Conservation (phyloP, 768 basidiomycete genomes). For the Mycena leptocephala region DNA sequence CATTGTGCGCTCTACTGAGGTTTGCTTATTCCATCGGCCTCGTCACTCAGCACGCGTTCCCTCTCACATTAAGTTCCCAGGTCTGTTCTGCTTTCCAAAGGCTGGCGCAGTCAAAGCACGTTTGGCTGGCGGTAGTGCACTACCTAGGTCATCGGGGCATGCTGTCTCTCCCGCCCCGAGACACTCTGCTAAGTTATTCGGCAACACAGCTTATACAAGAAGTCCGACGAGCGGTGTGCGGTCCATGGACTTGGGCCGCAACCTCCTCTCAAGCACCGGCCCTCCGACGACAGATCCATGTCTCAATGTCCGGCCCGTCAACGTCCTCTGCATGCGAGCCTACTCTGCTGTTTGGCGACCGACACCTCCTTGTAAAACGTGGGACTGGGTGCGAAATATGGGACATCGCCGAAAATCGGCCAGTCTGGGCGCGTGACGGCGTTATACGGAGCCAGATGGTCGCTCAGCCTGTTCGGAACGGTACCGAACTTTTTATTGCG, state of each 20-base stretch:
- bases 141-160: neutral
- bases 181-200: neutral
- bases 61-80: neutral
- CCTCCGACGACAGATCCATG: neutral
- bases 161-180: slow-evolving; percentile 7
- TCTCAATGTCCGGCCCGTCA: neutral
- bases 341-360: slow-evolving; percentile 11
- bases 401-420: slow-evolving; percentile 13
- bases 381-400: slow-evolving; percentile 20
- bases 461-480: neutral
- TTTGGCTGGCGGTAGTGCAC: slow-evolving; percentile 6
- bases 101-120: slow-evolving; percentile 17
- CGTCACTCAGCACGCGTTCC: neutral
- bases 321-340: neutral
- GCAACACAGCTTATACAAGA: slow-evolving; percentile 2
- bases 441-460: neutral
- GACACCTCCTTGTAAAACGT: slow-evolving; percentile 5
- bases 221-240: slow-evolving; percentile 13
- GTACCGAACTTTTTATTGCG: neutral
- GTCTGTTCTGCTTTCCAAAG: slow-evolving; percentile 4
- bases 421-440: slow-evolving; percentile 10
- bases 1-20: neutral
- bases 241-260: slow-evolving; percentile 21
- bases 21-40: neutral
- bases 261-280: neutral